phyloP scores from a whole-genome alignment of 169 alveolate genomes.

The Plasmodium falciparum region DNA sequence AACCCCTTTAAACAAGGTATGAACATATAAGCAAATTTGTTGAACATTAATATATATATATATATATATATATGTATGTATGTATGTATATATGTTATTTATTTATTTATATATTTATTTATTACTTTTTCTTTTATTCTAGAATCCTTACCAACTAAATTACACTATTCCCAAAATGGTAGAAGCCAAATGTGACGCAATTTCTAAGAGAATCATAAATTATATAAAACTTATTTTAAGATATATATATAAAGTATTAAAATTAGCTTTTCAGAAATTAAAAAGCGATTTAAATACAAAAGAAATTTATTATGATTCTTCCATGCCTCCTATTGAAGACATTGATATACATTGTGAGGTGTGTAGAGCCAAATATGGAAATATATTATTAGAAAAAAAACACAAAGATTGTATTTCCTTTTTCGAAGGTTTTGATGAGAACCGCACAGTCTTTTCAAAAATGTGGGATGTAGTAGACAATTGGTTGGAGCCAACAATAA shows the following conservation, averaged over 20 bases:
- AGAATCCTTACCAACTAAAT: slow-evolving; percentile 16
- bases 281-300: slow-evolving; percentile 59
- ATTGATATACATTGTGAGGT: slow-evolving; percentile 51
- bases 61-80: too few relatives aligned
- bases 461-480: slow-evolving; percentile 46
- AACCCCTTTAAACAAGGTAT: slow-evolving; percentile 36
- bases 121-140: neutral
- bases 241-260: slow-evolving; percentile 46
- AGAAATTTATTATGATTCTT: slow-evolving; percentile 35
- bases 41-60: too few relatives aligned
- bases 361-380: slow-evolving; percentile 71
- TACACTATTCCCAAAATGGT: neutral
- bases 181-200: slow-evolving; percentile 17
- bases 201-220: slow-evolving; percentile 7
- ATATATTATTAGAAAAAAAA: slow-evolving; percentile 27
- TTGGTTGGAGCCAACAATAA: slow-evolving; percentile 48
- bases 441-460: slow-evolving; percentile 27
- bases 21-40: too few relatives aligned
- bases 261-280: slow-evolving; percentile 53
- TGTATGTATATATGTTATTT: too few relatives aligned
- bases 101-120: neutral
- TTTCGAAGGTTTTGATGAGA: slow-evolving; percentile 58
- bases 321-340: slow-evolving; percentile 34
- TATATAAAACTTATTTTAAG: slow-evolving; percentile 16
- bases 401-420: slow-evolving; percentile 37